Evolutionary conservation across 495 filamentous ascomycete species (phyloP).

Genomic region (Rhizodiscina lignyota): DNA sequence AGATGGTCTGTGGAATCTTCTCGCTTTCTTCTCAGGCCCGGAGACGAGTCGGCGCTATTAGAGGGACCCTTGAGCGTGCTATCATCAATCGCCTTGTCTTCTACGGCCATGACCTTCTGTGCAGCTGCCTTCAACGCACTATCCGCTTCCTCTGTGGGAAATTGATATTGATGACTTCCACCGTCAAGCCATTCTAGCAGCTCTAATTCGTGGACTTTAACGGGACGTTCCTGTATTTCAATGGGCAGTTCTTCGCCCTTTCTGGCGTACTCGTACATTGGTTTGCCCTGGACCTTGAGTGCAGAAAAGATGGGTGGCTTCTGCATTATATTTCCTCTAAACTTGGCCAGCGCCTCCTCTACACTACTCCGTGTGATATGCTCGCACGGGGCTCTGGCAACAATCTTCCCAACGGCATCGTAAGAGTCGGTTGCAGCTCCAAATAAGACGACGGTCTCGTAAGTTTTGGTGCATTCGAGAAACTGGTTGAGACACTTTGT

Average conservation of each 20-base stretch:
- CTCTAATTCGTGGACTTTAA: constrained; percentile 60
- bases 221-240: constrained; percentile 64
- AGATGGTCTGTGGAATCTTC: constrained; percentile 1
- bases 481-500: constrained; percentile 70
- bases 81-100: neutral
- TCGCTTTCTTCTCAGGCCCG: too few relatives aligned
- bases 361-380: constrained; percentile 66
- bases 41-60: too few relatives aligned
- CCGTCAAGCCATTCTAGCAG: constrained; percentile 78
- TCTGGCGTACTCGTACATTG: constrained; percentile 86
- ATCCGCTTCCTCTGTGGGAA: constrained; percentile 59
- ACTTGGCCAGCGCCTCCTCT: constrained; percentile 56
- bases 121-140: constrained; percentile 55
- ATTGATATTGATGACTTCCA: constrained; percentile 53
- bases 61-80: constrained; percentile 1
- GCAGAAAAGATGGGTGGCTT: constrained; percentile 87
- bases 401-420: constrained; percentile 67
- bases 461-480: constrained; percentile 76
- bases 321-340: constrained; percentile 80
- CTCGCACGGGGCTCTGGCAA: constrained; percentile 52
- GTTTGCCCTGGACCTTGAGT: constrained; percentile 76
- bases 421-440: constrained; percentile 88
- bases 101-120: constrained; percentile 18
- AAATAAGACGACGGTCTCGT: constrained; percentile 78
- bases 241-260: constrained; percentile 69